A percentile compares a stretch with the other conserved stretches of the same genome.
phyloP scores from a whole-genome alignment of 352 stramenopile genomes.

The Phytopythium chamaehyphon region DNA sequence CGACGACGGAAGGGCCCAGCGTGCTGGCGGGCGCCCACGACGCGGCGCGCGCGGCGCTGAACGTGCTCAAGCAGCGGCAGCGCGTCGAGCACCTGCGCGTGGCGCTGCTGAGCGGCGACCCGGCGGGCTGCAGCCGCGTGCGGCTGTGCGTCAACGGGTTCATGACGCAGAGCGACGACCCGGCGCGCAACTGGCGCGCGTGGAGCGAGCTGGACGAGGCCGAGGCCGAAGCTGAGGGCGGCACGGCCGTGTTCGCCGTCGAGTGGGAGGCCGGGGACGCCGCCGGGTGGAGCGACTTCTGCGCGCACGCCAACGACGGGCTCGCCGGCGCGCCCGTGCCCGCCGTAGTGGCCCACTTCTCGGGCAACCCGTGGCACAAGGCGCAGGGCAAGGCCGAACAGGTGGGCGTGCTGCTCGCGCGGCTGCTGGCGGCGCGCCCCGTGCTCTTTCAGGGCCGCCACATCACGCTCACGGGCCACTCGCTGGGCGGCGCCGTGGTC shows the following conservation, averaged over 20 bases:
- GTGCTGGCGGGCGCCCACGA: conserved; percentile 69
- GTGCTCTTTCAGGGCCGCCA: conserved; percentile 44
- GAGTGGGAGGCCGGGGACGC: conserved; percentile 76
- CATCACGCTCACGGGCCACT: conserved; percentile 76
- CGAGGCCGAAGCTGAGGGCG: neutral
- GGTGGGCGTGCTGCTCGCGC: conserved; percentile 66
- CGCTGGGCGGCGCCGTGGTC: conserved; percentile 70
- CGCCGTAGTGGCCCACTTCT: conserved; percentile 69
- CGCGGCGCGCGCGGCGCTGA: conserved; percentile 67
- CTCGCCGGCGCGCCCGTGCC: conserved; percentile 39
- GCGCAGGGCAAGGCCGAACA: conserved; percentile 78
- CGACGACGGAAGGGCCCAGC: conserved; percentile 4
- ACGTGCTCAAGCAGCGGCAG: conserved; percentile 58
- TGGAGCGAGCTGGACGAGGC: conserved; percentile 40
- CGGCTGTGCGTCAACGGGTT: conserved; percentile 84
- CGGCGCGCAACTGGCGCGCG: conserved; percentile 51
- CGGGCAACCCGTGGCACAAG: conserved; percentile 81
- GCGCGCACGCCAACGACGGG: conserved; percentile 65
- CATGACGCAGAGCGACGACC: conserved; percentile 78
- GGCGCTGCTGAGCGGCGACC: conserved; percentile 60
- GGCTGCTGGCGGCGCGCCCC: conserved; percentile 50
- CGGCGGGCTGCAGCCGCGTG: conserved; percentile 46
- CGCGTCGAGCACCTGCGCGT: conserved; percentile 66
- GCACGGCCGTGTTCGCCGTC: conserved; percentile 57
- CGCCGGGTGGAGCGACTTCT: conserved; percentile 77